Conservation (phyloP, 148 eudicot genomes). For the Spergularia bocconei region DNA sequence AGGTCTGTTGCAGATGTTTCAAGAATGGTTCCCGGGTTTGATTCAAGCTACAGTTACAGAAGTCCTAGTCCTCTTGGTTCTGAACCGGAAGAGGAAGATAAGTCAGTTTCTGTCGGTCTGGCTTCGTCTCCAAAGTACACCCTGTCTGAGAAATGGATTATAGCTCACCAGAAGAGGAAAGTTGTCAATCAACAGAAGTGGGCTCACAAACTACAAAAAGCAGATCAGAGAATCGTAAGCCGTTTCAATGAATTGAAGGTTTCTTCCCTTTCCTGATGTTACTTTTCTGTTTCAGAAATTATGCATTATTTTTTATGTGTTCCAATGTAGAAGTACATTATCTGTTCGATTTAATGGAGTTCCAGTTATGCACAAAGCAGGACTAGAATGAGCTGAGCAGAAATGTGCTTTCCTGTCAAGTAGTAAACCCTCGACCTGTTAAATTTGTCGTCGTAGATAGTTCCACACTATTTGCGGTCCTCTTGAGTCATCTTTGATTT, state of each 20-base stretch:
- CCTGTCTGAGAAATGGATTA: conserved; percentile 78
- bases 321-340: neutral
- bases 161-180: conserved; percentile 67
- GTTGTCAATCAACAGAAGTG: conserved; percentile 52
- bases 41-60: conserved; percentile 28
- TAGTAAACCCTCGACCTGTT: neutral
- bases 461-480: neutral
- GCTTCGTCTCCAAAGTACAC: conserved; percentile 62
- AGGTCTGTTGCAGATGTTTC: conserved; percentile 34
- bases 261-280: conserved; percentile 15
- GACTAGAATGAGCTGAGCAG: too few species aligned
- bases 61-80: conserved; percentile 30
- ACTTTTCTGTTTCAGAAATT: neutral
- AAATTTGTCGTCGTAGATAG: neutral
- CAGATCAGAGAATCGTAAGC: conserved; percentile 58
- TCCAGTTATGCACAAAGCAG: too few species aligned
- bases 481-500: neutral
- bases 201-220: conserved; percentile 65
- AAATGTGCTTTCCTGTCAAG: neutral
- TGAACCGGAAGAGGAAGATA: conserved; percentile 51
- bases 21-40: conserved; percentile 31
- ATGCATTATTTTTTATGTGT: neutral
- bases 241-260: conserved; percentile 82
- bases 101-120: conserved; percentile 32
- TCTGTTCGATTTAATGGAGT: too few species aligned